Base-by-base conservation (phyloP, 1,139 yeast species). In the Citeromyces siamensis region DNA sequence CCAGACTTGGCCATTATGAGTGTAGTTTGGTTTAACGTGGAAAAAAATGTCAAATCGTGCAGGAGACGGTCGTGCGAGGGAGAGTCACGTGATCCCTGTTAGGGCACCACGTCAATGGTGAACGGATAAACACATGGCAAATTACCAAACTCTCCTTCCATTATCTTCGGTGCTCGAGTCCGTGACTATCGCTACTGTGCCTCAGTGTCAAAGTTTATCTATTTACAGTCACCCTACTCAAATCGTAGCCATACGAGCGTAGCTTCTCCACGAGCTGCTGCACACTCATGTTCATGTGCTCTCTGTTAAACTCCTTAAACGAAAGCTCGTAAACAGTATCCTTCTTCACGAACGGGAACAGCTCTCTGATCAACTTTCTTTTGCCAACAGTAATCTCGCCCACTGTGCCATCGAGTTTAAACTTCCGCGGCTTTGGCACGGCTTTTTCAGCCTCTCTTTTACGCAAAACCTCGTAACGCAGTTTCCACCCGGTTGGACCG, bases 401-500 rank as follows among this genome's bases (percentile, higher is more conserved):
- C 16, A 17, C 17, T 44, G 69, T 56, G 10, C 35, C 35, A n/a
- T 17, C 16, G 17, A 19, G 19, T n/a, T 32, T 12, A 12, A 20
- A 32, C 6, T 18, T 17, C 6, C 19, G 26, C 18, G 27, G 35
- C 29, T 18, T n/a, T 32, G 73, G 69, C 36, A 52, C 50, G 23
- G 45, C 32, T 40, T 50, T 46, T 10, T 35, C 37, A 3, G 43
- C 39, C 35, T 60, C 56, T 42, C 51, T 49, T 21, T 53, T 58
- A 42, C 50, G 56, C 41, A 88, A 58, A 19, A 90, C 75, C 40
- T 75, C 71, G 58, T 80, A 86, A 52, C 90, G 78, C 49, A 90
- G 66, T 50, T 70, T 72, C 97, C 97, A 90, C 21, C 96, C 98
- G 41, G 71, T 67, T 40, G 88, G 80, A 1, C 98, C 98, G 51